These are phyloP conservation scores for Hypomyces perniciosus DNA, from an alignment of 2,329 filamentous ascomycete species.

Conservation along the genomic window DNA sequence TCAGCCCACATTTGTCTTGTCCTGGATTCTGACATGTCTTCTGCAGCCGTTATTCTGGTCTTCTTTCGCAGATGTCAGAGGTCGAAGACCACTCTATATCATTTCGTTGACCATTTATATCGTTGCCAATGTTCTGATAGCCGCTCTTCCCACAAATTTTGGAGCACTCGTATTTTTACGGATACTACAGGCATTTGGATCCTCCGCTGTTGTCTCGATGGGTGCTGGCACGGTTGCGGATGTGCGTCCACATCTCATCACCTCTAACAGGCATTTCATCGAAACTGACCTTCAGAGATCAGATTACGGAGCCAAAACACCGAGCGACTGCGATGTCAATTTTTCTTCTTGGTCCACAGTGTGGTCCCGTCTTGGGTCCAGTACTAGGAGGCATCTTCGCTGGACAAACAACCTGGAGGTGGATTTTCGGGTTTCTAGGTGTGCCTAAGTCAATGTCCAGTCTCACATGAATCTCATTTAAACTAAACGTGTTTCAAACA, in stretches of 20 bases:
- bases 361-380: conserved; percentile 39
- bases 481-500: neutral
- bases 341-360: conserved; percentile 38
- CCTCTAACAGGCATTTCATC: neutral
- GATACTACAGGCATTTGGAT: conserved; percentile 37
- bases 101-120: conserved; percentile 34
- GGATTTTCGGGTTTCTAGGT: conserved; percentile 37
- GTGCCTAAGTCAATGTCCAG: neutral
- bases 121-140: conserved; percentile 32
- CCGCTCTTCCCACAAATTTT: conserved; percentile 32
- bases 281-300: no score
- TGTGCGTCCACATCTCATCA: conserved; percentile 12
- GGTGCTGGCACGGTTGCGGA: conserved; percentile 39
- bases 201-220: conserved; percentile 36
- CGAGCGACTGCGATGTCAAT: conserved; percentile 35
- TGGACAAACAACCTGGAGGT: conserved; percentile 32
- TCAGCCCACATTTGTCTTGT: neutral
- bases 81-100: conserved; percentile 35
- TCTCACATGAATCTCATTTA: no score
- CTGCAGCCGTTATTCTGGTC: conserved; percentile 35
- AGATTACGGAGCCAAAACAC: conserved; percentile 29
- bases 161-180: conserved; percentile 33
- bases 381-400: conserved; percentile 36
- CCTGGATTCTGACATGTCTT: neutral
- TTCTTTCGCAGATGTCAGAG: conserved; percentile 32